Evolutionary conservation across 202 grass and related monocot species (phyloP).

Genomic region (Digitaria exilis): DNA sequence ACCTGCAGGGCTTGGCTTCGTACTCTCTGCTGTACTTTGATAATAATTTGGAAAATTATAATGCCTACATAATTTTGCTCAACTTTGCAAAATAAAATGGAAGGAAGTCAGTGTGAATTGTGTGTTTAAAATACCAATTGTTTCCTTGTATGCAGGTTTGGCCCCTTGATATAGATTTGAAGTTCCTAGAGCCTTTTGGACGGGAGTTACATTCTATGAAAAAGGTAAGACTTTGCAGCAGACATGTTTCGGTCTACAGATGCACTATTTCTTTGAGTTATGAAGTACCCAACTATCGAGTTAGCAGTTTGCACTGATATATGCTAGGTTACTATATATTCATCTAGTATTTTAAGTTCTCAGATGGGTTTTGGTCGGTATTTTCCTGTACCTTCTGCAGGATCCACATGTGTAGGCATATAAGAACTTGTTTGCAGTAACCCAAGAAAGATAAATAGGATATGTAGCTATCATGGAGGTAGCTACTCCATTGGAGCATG

Average conservation of each 20-base stretch:
- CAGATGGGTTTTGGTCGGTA: neutral
- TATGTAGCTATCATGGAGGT: neutral
- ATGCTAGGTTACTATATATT: neutral
- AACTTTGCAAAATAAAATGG: neutral
- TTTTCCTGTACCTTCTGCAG: neutral
- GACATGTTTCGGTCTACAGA: neutral
- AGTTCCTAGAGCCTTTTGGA: slow-evolving; percentile 86
- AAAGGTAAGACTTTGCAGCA: slow-evolving; percentile 62
- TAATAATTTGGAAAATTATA: neutral
- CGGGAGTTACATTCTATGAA: slow-evolving; percentile 74
- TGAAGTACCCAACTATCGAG: slow-evolving; percentile 9
- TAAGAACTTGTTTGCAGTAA: neutral
- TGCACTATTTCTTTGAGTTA: slow-evolving; percentile 20
- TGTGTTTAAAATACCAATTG: slow-evolving; percentile 9
- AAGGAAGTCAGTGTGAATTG: neutral
- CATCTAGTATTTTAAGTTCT: neutral
- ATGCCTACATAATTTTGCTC: neutral
- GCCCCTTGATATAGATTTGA: slow-evolving; percentile 89
- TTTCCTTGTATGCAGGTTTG: slow-evolving; percentile 73
- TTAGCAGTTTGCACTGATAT: neutral
- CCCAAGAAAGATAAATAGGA: slow-evolving; percentile 5
- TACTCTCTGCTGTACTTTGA: neutral
- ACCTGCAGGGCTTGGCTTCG: neutral
- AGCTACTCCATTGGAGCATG: neutral
- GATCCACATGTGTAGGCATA: neutral